A percentile compares a stretch with the other conserved stretches of the same genome.
These are phyloP conservation scores for Clausena lansium DNA, from an alignment of 345 rosid genomes.

Conservation along the genomic window DNA sequence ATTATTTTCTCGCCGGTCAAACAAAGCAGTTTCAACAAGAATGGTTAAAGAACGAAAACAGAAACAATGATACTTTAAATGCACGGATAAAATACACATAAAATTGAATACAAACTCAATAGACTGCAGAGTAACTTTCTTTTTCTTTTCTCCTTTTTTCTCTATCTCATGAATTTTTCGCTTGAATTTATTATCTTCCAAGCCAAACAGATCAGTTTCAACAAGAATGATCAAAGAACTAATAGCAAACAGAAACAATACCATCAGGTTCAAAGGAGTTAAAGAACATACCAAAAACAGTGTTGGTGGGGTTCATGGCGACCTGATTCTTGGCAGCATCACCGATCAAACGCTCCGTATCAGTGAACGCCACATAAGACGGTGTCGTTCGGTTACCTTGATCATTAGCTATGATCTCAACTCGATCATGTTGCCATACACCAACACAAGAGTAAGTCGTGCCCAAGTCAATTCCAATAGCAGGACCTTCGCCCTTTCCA, in stretches of 20 bases:
- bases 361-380: conserved; percentile 40
- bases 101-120: too few relatives aligned
- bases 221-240: not conserved
- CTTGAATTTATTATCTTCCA: not conserved
- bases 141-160: too few relatives aligned
- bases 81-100: too few relatives aligned
- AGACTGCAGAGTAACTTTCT: too few relatives aligned
- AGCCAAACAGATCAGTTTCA: not conserved
- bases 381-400: conserved; percentile 46
- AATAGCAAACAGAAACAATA: not conserved
- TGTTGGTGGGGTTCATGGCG: conserved; percentile 39
- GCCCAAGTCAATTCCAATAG: conserved; percentile 35
- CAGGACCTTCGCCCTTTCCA: conserved; percentile 37
- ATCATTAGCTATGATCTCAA: conserved; percentile 40
- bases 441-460: conserved; percentile 41
- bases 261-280: not conserved
- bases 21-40: too few relatives aligned
- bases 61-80: too few relatives aligned
- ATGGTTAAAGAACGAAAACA: too few relatives aligned
- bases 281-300: conserved; percentile 31
- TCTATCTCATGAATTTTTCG: not conserved
- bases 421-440: conserved; percentile 44
- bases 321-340: conserved; percentile 48
- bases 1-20: too few relatives aligned
- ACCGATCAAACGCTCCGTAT: conserved; percentile 40